A percentile compares a stretch with the other conserved stretches of the same genome.
Evolutionary conservation across 1,139 yeast genomes (phyloP).

Genomic region (Pneumocystis wakefieldiae): DNA sequence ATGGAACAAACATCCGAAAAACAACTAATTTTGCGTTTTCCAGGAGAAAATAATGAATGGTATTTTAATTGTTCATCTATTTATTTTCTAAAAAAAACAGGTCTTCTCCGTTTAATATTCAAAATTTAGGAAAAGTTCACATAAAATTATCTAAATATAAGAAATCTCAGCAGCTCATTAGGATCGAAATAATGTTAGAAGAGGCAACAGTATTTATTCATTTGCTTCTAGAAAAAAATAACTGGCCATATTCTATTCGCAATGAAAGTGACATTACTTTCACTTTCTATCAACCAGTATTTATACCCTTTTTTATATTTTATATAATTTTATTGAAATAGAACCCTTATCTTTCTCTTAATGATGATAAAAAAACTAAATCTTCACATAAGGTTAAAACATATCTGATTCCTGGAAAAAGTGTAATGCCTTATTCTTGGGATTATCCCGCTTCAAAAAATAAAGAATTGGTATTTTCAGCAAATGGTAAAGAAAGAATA

Average conservation of each 20-base stretch:
- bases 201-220: conserved; percentile 69
- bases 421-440: conserved; percentile 98
- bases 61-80: background rate
- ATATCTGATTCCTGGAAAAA: conserved; percentile 69
- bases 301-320: background rate
- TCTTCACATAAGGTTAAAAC: conserved; percentile 2
- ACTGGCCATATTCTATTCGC: conserved; percentile 88
- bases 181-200: conserved; percentile 61
- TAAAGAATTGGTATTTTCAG: conserved; percentile 64
- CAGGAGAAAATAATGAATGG: conserved; percentile 52
- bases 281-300: conserved; percentile 54
- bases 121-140: conserved; percentile 69
- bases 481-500: conserved; percentile 54
- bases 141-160: conserved; percentile 52
- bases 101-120: conserved; percentile 72
- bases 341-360: conserved; percentile 13
- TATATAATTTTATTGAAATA: background rate
- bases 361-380: conserved; percentile 7
- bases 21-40: conserved; percentile 44
- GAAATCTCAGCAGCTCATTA: conserved; percentile 52
- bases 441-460: conserved; percentile 85
- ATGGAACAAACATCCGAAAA: conserved; percentile 35
- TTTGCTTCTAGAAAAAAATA: conserved; percentile 52
- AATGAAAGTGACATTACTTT: conserved; percentile 80
- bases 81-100: conserved; percentile 1